Percentiles rank a stretch among this genome's conserved stretches.
phyloP scores from a whole-genome alignment of 2,329 filamentous ascomycete species.

The Penicillium sp. region DNA sequence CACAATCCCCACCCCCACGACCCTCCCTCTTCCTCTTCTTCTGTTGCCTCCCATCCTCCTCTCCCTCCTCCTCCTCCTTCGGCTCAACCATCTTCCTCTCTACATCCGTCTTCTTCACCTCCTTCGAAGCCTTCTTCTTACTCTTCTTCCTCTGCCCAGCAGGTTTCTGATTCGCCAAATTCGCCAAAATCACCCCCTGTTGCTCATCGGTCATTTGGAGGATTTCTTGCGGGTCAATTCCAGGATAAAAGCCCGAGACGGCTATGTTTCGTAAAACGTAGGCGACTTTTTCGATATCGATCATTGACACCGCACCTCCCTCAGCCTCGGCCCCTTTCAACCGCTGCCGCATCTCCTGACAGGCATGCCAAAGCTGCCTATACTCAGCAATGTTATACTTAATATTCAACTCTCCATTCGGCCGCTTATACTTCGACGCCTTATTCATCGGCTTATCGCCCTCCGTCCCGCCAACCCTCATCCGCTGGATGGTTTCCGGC shows the following conservation, averaged over 20 bases:
- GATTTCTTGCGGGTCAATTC: background rate
- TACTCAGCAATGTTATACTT: constrained; percentile 49
- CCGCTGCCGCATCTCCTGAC: constrained; percentile 24
- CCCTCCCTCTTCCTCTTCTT: background rate
- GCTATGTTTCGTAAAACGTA: constrained; percentile 43
- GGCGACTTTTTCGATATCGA: constrained; percentile 43
- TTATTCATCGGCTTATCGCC: constrained; percentile 9
- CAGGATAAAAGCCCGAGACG: constrained; percentile 25
- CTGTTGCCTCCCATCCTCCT: background rate
- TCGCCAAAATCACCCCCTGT: background rate
- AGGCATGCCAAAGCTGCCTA: constrained; percentile 35
- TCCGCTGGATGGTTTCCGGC: background rate
- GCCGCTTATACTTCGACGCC: constrained; percentile 17
- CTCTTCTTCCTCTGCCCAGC: background rate
- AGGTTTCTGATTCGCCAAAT: background rate
- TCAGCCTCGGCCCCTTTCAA: constrained; percentile 23
- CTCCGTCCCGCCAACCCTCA: background rate
- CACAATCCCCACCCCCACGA: too few species aligned
- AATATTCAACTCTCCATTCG: constrained; percentile 37
- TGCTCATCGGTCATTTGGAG: background rate
- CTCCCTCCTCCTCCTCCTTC: background rate
- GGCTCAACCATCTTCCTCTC: background rate
- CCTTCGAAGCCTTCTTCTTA: background rate
- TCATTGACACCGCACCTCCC: constrained; percentile 27
- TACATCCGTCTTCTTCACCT: too few species aligned